Percentiles rank a stretch among this genome's conserved stretches.
These are phyloP conservation scores for Gossypium gossypioides DNA, from an alignment of 441 rosid species.

Conservation along the genomic window DNA sequence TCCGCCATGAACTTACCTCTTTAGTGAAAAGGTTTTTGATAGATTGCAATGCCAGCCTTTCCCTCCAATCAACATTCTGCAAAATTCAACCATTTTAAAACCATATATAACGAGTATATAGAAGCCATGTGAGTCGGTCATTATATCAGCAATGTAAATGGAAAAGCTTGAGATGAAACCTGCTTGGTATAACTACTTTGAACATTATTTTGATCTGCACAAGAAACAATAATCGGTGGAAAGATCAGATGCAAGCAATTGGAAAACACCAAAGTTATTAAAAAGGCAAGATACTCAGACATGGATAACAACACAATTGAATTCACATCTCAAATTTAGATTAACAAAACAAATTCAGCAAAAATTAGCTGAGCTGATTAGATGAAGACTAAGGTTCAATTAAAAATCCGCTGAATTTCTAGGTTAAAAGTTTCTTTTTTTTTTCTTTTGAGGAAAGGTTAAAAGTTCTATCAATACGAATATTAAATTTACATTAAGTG, in stretches of 20 bases:
- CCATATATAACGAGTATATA: background rate
- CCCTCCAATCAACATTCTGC: constrained; percentile 85
- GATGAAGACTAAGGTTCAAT: background rate
- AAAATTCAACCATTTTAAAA: constrained; percentile 19
- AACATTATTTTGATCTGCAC: constrained; percentile 46
- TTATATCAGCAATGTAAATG: background rate
- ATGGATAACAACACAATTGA: background rate
- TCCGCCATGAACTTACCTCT: constrained; percentile 40
- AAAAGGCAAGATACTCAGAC: background rate
- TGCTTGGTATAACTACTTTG: constrained; percentile 31
- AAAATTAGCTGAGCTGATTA: background rate
- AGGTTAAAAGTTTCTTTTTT: background rate
- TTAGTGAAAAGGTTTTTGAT: constrained; percentile 58
- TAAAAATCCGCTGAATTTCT: background rate
- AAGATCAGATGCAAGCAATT: background rate
- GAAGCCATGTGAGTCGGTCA: background rate
- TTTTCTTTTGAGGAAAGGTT: background rate
- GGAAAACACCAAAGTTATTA: background rate
- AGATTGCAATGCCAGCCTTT: constrained; percentile 60
- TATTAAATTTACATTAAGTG: background rate
- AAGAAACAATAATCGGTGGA: background rate
- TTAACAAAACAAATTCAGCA: constrained; percentile 1
- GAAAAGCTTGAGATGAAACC: constrained; percentile 29
- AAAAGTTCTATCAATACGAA: background rate
- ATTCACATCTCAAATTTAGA: background rate